Evolutionary conservation across 352 stramenopile species (phyloP).

Genomic region (Phytophthora europaea): DNA sequence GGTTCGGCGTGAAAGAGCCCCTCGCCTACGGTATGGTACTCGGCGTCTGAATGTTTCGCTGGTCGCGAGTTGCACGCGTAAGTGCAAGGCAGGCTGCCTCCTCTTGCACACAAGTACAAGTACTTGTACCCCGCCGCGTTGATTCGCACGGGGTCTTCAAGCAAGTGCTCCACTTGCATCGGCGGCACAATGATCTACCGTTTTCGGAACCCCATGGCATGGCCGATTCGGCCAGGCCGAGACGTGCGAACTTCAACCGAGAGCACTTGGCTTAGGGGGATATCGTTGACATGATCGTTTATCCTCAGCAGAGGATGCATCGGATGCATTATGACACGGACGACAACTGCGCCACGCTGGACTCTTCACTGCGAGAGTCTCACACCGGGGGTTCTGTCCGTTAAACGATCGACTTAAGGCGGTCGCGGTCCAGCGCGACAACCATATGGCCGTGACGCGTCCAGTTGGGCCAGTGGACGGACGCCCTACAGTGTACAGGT

Average conservation of each 20-base stretch:
- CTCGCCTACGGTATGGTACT: too few species aligned
- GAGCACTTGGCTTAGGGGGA: background rate
- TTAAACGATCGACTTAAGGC: slow-evolving; percentile 23
- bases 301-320: background rate
- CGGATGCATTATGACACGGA: background rate
- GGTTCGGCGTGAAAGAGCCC: too few species aligned
- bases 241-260: slow-evolving; percentile 1
- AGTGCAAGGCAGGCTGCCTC: too few species aligned
- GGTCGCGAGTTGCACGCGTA: too few species aligned
- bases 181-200: background rate
- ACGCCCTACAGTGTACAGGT: slow-evolving; percentile 18
- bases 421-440: slow-evolving; percentile 6
- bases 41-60: too few species aligned
- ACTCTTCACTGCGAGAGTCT: background rate
- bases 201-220: slow-evolving; percentile 10
- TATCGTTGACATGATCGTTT: background rate
- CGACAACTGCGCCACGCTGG: slow-evolving; percentile 1
- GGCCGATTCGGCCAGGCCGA: too few species aligned
- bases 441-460: slow-evolving; percentile 37
- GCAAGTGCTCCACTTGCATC: background rate
- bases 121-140: too few species aligned
- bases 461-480: slow-evolving; percentile 18
- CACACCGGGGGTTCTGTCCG: background rate
- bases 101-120: too few species aligned
- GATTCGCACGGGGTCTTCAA: background rate